Conservation (phyloP, 2,329 filamentous ascomycete species). For the Stachybotrys chartarum region DNA sequence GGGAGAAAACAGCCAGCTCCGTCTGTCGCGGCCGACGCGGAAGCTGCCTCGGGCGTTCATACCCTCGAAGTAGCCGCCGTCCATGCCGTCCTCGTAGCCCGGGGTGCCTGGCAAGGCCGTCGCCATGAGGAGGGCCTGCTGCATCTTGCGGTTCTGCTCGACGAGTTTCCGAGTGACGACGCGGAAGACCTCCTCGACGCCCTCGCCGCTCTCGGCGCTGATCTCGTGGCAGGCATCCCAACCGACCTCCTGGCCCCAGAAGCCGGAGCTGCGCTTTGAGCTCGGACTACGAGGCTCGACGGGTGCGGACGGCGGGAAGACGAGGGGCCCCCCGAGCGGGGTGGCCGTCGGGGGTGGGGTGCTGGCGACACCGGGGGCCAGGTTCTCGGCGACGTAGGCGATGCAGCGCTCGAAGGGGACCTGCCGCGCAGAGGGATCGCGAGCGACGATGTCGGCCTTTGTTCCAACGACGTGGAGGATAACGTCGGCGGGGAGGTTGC, state of each 20-base stretch:
- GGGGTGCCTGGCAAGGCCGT: conserved; percentile 43
- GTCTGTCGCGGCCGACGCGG: conserved; percentile 47
- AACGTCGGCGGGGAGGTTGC: conserved; percentile 69
- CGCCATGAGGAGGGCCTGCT: conserved; percentile 50
- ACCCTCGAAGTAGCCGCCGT: conserved; percentile 45
- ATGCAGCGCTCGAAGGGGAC: conserved; percentile 95
- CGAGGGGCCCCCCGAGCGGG: conserved; percentile 19
- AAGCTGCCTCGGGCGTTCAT: conserved; percentile 42
- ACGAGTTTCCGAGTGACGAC: conserved; percentile 56
- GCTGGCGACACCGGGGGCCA: conserved; percentile 62
- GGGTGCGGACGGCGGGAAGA: conserved; percentile 15
- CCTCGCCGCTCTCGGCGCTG: conserved; percentile 86
- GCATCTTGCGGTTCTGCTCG: conserved; percentile 57
- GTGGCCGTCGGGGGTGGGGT: conserved; percentile 62
- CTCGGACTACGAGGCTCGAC: conserved; percentile 52
- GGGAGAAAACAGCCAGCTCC: conserved; percentile 53
- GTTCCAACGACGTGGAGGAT: conserved; percentile 94
- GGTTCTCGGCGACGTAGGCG: conserved; percentile 87
- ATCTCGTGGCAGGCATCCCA: conserved; percentile 99
- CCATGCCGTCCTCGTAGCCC: conserved; percentile 35
- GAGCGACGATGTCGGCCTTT: conserved; percentile 82
- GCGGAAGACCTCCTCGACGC: conserved; percentile 92
- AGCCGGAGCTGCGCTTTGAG: conserved; percentile 63
- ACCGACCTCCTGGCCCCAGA: conserved; percentile 87
- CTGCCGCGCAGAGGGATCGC: conserved; percentile 69